Evolutionary conservation across 2,329 filamentous ascomycete species (phyloP).

Genomic region (Pseudocercospora macadamiae): DNA sequence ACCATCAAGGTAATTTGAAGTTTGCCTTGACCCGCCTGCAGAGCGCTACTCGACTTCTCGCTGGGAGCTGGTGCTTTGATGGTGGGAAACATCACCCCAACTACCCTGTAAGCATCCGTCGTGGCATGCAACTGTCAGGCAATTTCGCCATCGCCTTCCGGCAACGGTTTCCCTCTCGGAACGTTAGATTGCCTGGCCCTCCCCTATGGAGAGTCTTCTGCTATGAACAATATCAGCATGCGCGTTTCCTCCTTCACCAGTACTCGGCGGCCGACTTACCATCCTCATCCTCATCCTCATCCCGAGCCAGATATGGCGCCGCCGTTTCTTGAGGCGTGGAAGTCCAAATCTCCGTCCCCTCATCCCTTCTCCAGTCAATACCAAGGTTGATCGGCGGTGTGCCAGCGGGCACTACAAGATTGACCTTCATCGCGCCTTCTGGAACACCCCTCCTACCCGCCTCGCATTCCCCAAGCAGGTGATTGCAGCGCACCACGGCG

Average conservation of each 20-base stretch:
- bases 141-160: not conserved
- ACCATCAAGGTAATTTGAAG: slow-evolving; percentile 49
- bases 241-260: not conserved
- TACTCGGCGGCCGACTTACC: not conserved
- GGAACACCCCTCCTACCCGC: not conserved
- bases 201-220: no score
- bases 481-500: not conserved
- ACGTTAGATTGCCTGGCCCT: no score
- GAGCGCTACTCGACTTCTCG: slow-evolving; percentile 68
- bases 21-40: slow-evolving; percentile 70
- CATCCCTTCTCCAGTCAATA: no score
- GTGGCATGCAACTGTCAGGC: not conserved
- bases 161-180: not conserved
- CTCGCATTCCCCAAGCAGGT: not conserved
- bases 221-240: no score
- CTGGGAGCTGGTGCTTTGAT: slow-evolving; percentile 79
- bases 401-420: not conserved
- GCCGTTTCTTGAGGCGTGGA: not conserved
- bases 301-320: not conserved
- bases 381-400: no score
- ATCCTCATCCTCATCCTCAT: not conserved
- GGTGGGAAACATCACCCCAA: slow-evolving; percentile 68
- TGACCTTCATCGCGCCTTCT: not conserved
- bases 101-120: not conserved
- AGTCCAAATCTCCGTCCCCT: not conserved